Evolutionary conservation across 495 filamentous ascomycete genomes (phyloP).

Genomic region (Friedmanniomyces simplex): DNA sequence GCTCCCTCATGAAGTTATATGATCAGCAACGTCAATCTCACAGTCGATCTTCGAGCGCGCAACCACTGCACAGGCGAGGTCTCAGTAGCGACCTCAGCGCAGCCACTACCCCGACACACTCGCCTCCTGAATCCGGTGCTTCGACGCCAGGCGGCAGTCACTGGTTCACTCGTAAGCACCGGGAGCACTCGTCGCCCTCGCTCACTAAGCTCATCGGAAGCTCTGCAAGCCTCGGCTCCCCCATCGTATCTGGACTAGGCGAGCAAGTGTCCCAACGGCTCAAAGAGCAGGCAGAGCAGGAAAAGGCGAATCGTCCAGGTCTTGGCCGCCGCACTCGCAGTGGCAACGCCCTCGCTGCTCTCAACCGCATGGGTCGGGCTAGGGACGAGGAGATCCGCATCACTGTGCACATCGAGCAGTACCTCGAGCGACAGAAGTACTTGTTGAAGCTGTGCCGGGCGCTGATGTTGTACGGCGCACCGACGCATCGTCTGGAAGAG

Average conservation of each 20-base stretch:
- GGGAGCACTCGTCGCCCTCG: conserved; percentile 40
- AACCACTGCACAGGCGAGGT: conserved; percentile 19
- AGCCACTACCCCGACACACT: conserved; percentile 28
- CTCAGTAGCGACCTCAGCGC: conserved; percentile 20
- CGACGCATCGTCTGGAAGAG: conserved; percentile 47
- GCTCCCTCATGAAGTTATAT: conserved; percentile 69
- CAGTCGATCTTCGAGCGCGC: conserved; percentile 6
- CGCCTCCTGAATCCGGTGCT: conserved; percentile 40
- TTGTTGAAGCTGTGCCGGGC: conserved; percentile 75
- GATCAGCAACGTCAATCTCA: background rate
- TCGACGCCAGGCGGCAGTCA: conserved; percentile 37
- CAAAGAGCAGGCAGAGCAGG: conserved; percentile 26
- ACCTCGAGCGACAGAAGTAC: conserved; percentile 70
- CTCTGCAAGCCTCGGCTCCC: conserved; percentile 41
- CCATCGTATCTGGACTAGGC: conserved; percentile 25
- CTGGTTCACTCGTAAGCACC: conserved; percentile 52
- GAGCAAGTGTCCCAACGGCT: conserved; percentile 32
- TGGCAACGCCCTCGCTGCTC: conserved; percentile 34
- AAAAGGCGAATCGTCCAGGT: conserved; percentile 14
- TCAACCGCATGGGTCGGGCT: conserved; percentile 34
- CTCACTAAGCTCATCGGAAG: conserved; percentile 49
- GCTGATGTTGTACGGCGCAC: conserved; percentile 53
- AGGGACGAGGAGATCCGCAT: conserved; percentile 64
- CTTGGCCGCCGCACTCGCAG: conserved; percentile 36
- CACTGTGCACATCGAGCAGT: conserved; percentile 81